Evolutionary conservation across 139 green algal species (phyloP).

Genomic region (Volvox africanus): DNA sequence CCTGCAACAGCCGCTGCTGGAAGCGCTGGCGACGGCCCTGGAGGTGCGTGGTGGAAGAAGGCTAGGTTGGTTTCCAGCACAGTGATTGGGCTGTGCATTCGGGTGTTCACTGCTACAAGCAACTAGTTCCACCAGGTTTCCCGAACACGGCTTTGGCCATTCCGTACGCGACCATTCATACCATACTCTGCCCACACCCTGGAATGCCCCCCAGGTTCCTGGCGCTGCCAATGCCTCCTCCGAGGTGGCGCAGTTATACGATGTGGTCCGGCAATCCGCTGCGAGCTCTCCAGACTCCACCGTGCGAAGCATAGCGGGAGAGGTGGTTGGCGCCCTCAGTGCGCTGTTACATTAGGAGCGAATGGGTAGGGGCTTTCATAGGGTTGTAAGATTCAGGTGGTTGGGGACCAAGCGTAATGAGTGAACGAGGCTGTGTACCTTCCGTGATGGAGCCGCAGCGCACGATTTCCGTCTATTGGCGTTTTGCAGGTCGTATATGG

Average conservation of each 20-base stretch:
- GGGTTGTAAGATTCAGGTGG: not conserved
- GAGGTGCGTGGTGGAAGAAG: conserved; percentile 3
- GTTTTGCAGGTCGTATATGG: not conserved
- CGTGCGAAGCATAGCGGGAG: not conserved
- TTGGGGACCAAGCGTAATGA: not conserved
- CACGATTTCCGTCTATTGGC: not conserved
- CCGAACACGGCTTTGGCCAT: too few relatives aligned
- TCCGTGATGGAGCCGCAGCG: not conserved
- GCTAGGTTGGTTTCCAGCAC: too few relatives aligned
- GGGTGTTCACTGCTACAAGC: too few relatives aligned
- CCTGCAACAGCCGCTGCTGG: conserved; percentile 68
- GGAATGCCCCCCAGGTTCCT: not conserved
- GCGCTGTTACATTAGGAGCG: conserved; percentile 2
- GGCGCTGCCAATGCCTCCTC: not conserved
- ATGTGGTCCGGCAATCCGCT: conserved; percentile 10
- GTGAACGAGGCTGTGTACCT: not conserved
- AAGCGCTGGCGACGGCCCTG: conserved; percentile 53
- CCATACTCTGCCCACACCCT: too few relatives aligned
- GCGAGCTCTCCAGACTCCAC: not conserved
- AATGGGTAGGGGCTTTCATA: too few relatives aligned
- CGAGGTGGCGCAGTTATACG: conserved; percentile 34
- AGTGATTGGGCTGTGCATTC: too few relatives aligned
- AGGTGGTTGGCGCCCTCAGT: not conserved
- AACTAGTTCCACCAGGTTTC: too few relatives aligned
- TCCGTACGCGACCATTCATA: too few relatives aligned